phyloP scores from a whole-genome alignment of 345 rosid species.

The Bruguiera gymnorhiza region DNA sequence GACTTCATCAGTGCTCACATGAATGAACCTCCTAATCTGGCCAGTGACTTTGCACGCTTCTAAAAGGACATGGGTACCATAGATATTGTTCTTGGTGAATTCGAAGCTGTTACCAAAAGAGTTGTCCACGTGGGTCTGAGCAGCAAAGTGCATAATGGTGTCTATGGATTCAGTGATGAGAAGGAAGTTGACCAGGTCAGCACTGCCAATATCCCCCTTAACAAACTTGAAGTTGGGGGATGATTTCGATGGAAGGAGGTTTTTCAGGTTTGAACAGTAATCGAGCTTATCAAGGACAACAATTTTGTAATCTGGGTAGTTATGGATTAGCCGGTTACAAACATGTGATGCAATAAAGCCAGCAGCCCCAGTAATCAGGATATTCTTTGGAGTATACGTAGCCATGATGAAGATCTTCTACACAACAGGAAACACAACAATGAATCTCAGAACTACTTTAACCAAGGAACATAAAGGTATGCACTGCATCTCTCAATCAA shows the following conservation, averaged over 20 bases:
- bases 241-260: slow-evolving; percentile 57
- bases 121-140: slow-evolving; percentile 87
- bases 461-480: not conserved
- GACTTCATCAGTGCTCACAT: slow-evolving; percentile 90
- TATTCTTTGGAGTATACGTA: slow-evolving; percentile 66
- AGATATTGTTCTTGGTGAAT: slow-evolving; percentile 85
- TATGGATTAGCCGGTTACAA: slow-evolving; percentile 63
- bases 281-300: slow-evolving; percentile 90
- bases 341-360: slow-evolving; percentile 89
- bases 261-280: slow-evolving; percentile 81
- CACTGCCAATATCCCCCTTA: slow-evolving; percentile 84
- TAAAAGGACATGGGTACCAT: slow-evolving; percentile 82
- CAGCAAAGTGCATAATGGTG: slow-evolving; percentile 92
- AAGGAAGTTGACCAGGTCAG: slow-evolving; percentile 83
- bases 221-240: slow-evolving; percentile 79
- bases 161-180: slow-evolving; percentile 82
- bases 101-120: slow-evolving; percentile 91
- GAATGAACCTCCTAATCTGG: slow-evolving; percentile 80
- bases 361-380: slow-evolving; percentile 85
- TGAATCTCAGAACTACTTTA: not conserved
- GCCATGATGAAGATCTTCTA: slow-evolving; percentile 26
- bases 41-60: slow-evolving; percentile 96
- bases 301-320: slow-evolving; percentile 77
- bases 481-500: not conserved
- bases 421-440: not conserved